Evolutionary conservation across 2,329 filamentous ascomycete species (phyloP).

Genomic region (Apiospora aurea): DNA sequence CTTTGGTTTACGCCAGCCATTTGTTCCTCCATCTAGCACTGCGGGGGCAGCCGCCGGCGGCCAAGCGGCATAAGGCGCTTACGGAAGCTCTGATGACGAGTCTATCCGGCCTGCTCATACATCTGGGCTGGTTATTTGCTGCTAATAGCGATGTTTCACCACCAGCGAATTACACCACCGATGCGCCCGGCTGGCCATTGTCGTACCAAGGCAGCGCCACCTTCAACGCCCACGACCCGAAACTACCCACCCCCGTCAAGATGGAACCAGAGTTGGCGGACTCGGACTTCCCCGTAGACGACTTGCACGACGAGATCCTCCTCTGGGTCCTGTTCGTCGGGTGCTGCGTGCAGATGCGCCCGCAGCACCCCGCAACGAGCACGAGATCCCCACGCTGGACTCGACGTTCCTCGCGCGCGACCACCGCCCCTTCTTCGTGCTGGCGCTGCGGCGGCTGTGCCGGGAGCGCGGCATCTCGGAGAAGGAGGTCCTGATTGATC

Average conservation of each 20-base stretch:
- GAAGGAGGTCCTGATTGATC: constrained; percentile 34
- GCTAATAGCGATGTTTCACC: too few relatives aligned
- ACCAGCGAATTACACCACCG: not conserved
- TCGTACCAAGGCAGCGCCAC: not conserved
- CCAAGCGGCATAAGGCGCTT: constrained; percentile 39
- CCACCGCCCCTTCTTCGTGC: constrained; percentile 41
- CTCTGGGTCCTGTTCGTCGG: constrained; percentile 44
- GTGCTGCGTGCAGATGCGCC: constrained; percentile 38
- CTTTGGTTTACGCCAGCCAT: constrained; percentile 40
- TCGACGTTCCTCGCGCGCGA: constrained; percentile 32
- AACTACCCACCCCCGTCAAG: not conserved
- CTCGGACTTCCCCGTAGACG: constrained; percentile 27
- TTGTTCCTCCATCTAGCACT: constrained; percentile 43
- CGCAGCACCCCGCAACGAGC: constrained; percentile 23
- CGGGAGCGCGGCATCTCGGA: constrained; percentile 36
- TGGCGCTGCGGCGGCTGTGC: constrained; percentile 39
- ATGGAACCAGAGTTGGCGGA: not conserved
- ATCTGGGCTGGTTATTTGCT: constrained; percentile 37
- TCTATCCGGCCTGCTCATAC: constrained; percentile 36
- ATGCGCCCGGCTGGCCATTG: not conserved
- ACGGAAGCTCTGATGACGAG: constrained; percentile 39
- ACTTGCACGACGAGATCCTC: constrained; percentile 39
- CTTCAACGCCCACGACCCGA: not conserved
- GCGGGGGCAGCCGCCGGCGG: constrained; percentile 41
- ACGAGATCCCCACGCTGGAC: constrained; percentile 30